A percentile compares a stretch with the other conserved stretches of the same genome.
These are phyloP conservation scores for Botrytis squamosa DNA, from an alignment of 2,329 filamentous ascomycete genomes.

Conservation along the genomic window DNA sequence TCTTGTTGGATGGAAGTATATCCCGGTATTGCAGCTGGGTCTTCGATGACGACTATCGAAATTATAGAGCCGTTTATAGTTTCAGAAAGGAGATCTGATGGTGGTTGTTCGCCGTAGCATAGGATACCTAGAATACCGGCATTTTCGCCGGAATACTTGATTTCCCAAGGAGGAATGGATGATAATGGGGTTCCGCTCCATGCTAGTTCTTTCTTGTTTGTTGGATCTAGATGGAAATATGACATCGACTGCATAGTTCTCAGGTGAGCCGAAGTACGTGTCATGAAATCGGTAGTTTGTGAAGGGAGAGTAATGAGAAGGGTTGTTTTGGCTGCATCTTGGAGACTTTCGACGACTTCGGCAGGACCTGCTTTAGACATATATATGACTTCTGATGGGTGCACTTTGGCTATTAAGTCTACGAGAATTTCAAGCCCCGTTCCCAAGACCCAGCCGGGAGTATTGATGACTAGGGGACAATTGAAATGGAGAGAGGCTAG, in stretches of 20 bases:
- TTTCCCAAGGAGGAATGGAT: conserved; percentile 56
- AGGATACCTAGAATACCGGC: conserved; percentile 63
- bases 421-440: conserved; percentile 65
- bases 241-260: conserved; percentile 76
- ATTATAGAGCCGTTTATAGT: conserved; percentile 70
- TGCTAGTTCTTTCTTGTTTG: conserved; percentile 27
- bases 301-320: conserved; percentile 57
- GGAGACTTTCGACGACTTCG: conserved; percentile 55
- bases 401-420: conserved; percentile 53
- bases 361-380: conserved; percentile 63
- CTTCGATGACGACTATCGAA: conserved; percentile 61
- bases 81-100: conserved; percentile 58
- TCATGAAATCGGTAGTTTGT: conserved; percentile 53
- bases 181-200: conserved; percentile 59
- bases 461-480: conserved; percentile 68
- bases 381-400: conserved; percentile 63
- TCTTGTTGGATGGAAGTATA: conserved; percentile 26
- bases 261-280: conserved; percentile 63
- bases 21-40: conserved; percentile 48
- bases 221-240: conserved; percentile 62
- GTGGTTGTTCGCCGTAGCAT: conserved; percentile 64
- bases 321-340: conserved; percentile 42
- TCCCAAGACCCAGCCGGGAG: conserved; percentile 70
- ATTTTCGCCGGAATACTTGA: conserved; percentile 54
- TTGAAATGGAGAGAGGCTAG: conserved; percentile 42